Percentiles rank a stretch among this genome's conserved stretches.
Evolutionary conservation across 2,329 filamentous ascomycete species (phyloP).

Genomic region (Alternaria sp.): DNA sequence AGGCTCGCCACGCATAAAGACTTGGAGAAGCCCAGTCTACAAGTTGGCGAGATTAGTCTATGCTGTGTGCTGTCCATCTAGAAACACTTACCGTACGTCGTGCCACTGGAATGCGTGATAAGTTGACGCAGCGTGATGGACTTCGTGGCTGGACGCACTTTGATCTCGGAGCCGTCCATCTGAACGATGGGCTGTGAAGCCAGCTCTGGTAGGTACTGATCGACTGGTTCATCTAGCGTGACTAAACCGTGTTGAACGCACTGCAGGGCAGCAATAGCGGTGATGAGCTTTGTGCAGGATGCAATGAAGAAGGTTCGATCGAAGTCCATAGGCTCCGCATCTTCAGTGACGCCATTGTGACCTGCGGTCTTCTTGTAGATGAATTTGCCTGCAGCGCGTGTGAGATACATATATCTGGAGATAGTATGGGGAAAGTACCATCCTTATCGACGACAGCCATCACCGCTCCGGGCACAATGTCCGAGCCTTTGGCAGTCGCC

Average conservation of each 20-base stretch:
- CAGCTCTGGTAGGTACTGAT: constrained; percentile 29
- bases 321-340: constrained; percentile 59
- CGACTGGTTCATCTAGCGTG: constrained; percentile 33
- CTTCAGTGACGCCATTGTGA: constrained; percentile 42
- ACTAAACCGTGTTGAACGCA: constrained; percentile 36
- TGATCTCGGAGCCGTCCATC: constrained; percentile 2
- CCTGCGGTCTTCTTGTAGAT: constrained; percentile 48
- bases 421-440: constrained; percentile 5
- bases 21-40: constrained; percentile 49
- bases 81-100: constrained; percentile 42
- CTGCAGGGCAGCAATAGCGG: constrained; percentile 38
- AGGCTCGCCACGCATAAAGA: constrained; percentile 51
- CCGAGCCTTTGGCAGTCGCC: constrained; percentile 22
- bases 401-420: constrained; percentile 21
- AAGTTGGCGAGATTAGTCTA: background rate
- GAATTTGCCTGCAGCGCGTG: constrained; percentile 29
- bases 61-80: background rate
- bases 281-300: constrained; percentile 42
- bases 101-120: constrained; percentile 58
- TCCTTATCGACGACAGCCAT: constrained; percentile 29
- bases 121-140: constrained; percentile 45
- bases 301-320: constrained; percentile 58
- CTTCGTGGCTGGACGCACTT: constrained; percentile 13
- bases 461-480: constrained; percentile 23
- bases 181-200: constrained; percentile 21